These are phyloP conservation scores for Lactuca saligna DNA, from an alignment of 129 eudicot genomes.

Conservation along the genomic window DNA sequence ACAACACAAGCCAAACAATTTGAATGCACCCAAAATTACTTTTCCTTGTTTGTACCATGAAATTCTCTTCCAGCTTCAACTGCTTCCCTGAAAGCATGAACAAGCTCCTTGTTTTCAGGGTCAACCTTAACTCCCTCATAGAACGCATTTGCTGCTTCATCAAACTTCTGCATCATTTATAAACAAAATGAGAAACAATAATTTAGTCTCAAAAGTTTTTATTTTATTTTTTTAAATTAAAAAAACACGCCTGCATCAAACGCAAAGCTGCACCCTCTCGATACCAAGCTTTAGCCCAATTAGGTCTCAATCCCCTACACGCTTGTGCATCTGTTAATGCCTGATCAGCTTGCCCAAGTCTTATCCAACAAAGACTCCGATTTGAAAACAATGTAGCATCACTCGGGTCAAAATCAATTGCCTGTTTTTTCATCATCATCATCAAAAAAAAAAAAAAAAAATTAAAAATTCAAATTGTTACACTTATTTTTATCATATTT, in stretches of 20 bases:
- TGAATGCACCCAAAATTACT: conserved; percentile 3
- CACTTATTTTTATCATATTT: neutral
- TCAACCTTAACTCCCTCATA: conserved; percentile 86
- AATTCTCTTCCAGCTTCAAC: conserved; percentile 82
- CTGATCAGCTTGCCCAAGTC: conserved; percentile 86
- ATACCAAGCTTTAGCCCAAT: conserved; percentile 92
- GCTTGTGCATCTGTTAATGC: conserved; percentile 85
- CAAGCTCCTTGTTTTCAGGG: conserved; percentile 96
- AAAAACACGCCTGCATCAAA: conserved; percentile 64
- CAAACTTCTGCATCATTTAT: conserved; percentile 60
- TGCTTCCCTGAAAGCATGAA: conserved; percentile 89
- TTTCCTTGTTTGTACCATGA: conserved; percentile 42
- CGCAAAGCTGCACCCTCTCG: conserved; percentile 95
- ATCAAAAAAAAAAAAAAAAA: neutral
- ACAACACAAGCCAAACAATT: neutral
- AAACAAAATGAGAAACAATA: neutral
- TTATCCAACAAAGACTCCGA: conserved; percentile 93
- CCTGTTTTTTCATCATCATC: conserved; percentile 46
- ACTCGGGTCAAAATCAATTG: conserved; percentile 82
- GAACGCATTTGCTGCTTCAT: conserved; percentile 95
- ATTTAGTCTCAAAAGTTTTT: neutral
- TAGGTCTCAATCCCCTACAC: conserved; percentile 74
- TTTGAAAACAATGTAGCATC: conserved; percentile 79
- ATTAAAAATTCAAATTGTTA: no score
- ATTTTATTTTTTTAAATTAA: neutral